These are phyloP conservation scores for Barbatosphaeria neglecta DNA, from an alignment of 495 filamentous ascomycete species.

Conservation along the genomic window DNA sequence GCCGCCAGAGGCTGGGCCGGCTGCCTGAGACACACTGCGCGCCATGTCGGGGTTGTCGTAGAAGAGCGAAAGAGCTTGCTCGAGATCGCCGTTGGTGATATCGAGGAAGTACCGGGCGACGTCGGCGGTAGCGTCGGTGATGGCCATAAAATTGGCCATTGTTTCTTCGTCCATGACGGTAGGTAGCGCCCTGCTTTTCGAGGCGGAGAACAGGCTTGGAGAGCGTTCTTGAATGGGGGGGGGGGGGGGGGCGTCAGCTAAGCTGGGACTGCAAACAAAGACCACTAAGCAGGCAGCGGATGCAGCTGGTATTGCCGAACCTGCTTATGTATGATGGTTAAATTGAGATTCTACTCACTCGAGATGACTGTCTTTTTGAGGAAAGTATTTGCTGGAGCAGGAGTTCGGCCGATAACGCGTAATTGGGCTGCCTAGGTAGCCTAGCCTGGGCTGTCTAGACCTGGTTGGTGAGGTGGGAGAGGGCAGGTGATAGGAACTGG, in stretches of 20 bases:
- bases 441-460: no score
- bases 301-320: no score
- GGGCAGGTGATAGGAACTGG: no score
- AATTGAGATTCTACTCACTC: no score
- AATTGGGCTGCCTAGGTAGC: background rate
- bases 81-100: slow-evolving; percentile 67
- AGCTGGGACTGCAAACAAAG: no score
- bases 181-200: background rate
- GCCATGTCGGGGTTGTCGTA: slow-evolving; percentile 67
- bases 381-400: background rate
- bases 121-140: slow-evolving; percentile 52
- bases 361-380: no score
- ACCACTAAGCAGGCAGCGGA: background rate
- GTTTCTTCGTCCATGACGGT: slow-evolving; percentile 56
- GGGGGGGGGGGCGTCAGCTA: no score
- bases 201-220: background rate
- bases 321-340: no score
- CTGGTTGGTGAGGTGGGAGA: no score
- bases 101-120: slow-evolving; percentile 69
- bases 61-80: slow-evolving; percentile 80
- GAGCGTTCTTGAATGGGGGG: no score
- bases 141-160: slow-evolving; percentile 48
- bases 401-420: background rate
- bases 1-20: slow-evolving; percentile 19
- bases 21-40: slow-evolving; percentile 30